A percentile compares a stretch with the other conserved stretches of the same genome.
phyloP scores from a whole-genome alignment of 2,329 filamentous ascomycete species.

The Macrophomina pseudophaseolina region DNA sequence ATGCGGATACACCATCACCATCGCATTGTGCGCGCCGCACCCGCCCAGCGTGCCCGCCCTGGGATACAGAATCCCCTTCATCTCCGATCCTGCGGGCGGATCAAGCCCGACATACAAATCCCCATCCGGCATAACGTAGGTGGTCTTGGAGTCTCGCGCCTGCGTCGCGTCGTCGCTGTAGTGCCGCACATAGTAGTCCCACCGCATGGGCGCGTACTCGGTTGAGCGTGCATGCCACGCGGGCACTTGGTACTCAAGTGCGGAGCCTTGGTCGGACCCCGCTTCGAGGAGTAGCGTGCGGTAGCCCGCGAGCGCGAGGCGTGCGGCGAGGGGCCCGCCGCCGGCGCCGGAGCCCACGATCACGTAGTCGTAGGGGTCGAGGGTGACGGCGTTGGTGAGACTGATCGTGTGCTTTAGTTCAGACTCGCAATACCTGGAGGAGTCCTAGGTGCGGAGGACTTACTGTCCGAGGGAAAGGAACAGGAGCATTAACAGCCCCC shows the following conservation, averaged over 20 bases:
- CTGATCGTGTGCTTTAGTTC: neutral
- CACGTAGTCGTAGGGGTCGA: constrained; percentile 61
- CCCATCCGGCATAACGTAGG: constrained; percentile 59
- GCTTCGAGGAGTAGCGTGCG: constrained; percentile 65
- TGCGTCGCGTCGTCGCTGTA: constrained; percentile 61
- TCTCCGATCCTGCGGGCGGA: constrained; percentile 57
- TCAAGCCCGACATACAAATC: constrained; percentile 58
- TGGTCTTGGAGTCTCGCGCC: constrained; percentile 61
- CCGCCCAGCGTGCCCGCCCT: constrained; percentile 63
- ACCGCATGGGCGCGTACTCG: constrained; percentile 62
- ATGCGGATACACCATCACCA: constrained; percentile 64
- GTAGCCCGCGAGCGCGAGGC: constrained; percentile 63
- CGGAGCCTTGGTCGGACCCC: constrained; percentile 61
- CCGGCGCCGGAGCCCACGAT: constrained; percentile 66
- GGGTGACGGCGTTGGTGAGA: neutral
- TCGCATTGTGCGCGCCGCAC: constrained; percentile 65
- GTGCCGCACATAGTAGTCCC: constrained; percentile 69
- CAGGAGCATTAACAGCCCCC: neutral
- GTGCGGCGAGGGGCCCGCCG: constrained; percentile 63
- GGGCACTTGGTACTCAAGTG: constrained; percentile 55
- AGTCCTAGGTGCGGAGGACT: neutral
- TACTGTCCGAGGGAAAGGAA: neutral
- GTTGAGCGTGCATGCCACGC: constrained; percentile 59
- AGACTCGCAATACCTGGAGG: neutral
- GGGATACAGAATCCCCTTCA: constrained; percentile 63